Evolutionary conservation across 768 basidiomycete genomes (phyloP).

Genomic region (Pholiota microspora): DNA sequence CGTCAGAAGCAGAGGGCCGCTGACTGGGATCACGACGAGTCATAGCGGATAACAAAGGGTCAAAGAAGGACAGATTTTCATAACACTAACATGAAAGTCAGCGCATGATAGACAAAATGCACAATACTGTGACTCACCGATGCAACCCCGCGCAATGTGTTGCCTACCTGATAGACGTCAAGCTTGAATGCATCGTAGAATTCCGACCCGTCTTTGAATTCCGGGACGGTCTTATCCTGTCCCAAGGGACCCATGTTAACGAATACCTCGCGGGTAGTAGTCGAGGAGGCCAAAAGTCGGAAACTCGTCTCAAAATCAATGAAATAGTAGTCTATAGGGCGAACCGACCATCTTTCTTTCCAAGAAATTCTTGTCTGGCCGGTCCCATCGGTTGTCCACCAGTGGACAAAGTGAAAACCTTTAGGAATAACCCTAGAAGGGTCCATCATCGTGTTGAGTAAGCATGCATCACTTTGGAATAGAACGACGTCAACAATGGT

Average conservation of each 20-base stretch:
- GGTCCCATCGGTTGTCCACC: neutral
- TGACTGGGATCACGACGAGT: neutral
- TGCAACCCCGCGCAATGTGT: too few species aligned
- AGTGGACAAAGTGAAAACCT: neutral
- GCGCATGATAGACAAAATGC: neutral
- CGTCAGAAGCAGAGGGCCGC: neutral
- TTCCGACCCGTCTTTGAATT: too few species aligned
- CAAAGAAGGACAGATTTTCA: neutral
- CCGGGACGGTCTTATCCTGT: too few species aligned
- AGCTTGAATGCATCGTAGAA: too few species aligned
- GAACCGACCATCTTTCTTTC: neutral
- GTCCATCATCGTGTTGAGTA: neutral
- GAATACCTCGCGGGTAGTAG: too few species aligned
- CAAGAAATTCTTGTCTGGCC: neutral
- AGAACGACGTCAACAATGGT: too few species aligned
- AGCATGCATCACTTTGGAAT: neutral
- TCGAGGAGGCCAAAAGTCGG: neutral
- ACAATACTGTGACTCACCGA: too few species aligned
- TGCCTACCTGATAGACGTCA: too few species aligned
- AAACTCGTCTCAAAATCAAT: neutral
- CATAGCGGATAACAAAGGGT: neutral
- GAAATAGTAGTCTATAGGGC: too few species aligned
- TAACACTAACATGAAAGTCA: neutral
- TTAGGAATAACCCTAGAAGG: too few species aligned
- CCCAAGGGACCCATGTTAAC: too few species aligned